Conservation (phyloP, 1,284 basidiomycete genomes). For the Bjerkandera adusta region DNA sequence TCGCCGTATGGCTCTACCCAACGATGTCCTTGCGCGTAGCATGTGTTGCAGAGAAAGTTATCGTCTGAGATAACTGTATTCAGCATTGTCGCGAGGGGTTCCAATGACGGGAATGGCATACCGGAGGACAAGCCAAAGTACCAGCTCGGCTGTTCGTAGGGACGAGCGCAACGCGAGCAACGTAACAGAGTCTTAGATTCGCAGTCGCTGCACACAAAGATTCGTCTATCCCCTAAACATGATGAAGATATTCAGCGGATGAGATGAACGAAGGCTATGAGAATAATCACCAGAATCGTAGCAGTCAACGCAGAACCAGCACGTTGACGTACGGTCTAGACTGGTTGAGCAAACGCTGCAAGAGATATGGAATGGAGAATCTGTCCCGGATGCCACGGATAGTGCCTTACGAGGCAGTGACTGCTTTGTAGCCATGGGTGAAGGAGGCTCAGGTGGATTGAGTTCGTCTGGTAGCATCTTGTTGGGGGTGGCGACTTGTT, state of each 20-base stretch:
- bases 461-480: too few relatives aligned
- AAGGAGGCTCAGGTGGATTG: neutral
- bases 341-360: conserved; percentile 15
- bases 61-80: too few relatives aligned
- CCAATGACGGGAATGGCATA: too few relatives aligned
- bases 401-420: neutral
- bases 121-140: conserved; percentile 10
- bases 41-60: conserved; percentile 12
- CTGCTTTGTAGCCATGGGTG: neutral
- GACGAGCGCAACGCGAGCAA: conserved; percentile 9
- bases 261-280: neutral
- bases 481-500: too few relatives aligned
- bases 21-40: neutral
- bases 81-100: too few relatives aligned
- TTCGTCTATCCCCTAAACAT: neutral
- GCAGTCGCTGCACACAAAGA: conserved; percentile 13
- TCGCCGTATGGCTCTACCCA: neutral
- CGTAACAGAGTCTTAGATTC: conserved; percentile 9
- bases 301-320: conserved; percentile 21
- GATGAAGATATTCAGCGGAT: neutral
- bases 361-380: conserved; percentile 9
- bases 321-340: conserved; percentile 25
- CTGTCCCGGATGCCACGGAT: neutral
- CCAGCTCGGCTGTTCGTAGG: conserved; percentile 15
- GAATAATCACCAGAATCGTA: conserved; percentile 6